Percentiles rank a stretch among this genome's conserved stretches.
phyloP scores from a whole-genome alignment of 2,329 filamentous ascomycete species.

The Clarireedia homoeocarpa region DNA sequence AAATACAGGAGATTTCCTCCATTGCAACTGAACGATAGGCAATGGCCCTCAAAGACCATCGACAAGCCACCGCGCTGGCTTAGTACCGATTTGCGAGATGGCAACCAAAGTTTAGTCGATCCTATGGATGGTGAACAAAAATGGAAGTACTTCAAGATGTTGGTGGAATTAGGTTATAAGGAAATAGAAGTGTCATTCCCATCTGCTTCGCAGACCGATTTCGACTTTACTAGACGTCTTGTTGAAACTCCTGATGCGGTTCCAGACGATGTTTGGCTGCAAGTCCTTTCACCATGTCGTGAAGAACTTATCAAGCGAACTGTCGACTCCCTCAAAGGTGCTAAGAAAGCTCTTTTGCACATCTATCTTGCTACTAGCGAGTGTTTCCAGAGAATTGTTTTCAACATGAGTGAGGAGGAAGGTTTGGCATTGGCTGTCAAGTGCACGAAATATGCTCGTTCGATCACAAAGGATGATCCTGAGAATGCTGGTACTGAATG shows the following conservation, averaged over 20 bases:
- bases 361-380: conserved; percentile 94
- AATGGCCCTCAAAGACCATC: conserved; percentile 43
- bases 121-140: conserved; percentile 97
- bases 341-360: conserved; percentile 91
- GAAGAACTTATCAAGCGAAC: conserved; percentile 85
- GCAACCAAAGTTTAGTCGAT: conserved; percentile 87
- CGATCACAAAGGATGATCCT: conserved; percentile 77
- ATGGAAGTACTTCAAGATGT: conserved; percentile 91
- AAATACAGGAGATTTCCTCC: conserved; percentile 69
- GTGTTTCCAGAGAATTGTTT: conserved; percentile 89
- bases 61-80: conserved; percentile 87
- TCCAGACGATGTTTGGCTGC: conserved; percentile 84
- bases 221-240: conserved; percentile 83
- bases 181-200: conserved; percentile 97
- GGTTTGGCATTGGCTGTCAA: conserved; percentile 73
- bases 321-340: conserved; percentile 78
- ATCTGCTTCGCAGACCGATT: conserved; percentile 89
- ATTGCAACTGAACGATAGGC: conserved; percentile 44
- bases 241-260: conserved; percentile 77
- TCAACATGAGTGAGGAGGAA: conserved; percentile 78
- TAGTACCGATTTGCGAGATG: conserved; percentile 80
- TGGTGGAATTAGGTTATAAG: conserved; percentile 87
- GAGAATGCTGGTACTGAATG: conserved; percentile 52
- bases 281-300: conserved; percentile 87
- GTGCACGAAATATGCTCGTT: conserved; percentile 79